phyloP scores from a whole-genome alignment of 2,329 filamentous ascomycete species.

The Ilyonectria mors-panacis region DNA sequence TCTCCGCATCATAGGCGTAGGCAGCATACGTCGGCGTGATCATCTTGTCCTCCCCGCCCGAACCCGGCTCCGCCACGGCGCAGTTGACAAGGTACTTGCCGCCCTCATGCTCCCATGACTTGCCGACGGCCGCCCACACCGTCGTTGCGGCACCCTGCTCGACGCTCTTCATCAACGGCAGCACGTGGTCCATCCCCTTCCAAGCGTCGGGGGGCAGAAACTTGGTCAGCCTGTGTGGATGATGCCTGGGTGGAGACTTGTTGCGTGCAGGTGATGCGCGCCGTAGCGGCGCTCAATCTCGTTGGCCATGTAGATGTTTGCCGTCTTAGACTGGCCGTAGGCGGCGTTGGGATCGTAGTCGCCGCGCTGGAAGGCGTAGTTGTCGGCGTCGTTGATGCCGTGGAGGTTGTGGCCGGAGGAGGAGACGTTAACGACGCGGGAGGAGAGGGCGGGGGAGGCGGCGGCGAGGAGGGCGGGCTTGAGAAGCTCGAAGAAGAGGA shows the following conservation, averaged over 20 bases:
- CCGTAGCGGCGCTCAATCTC: conserved; percentile 10
- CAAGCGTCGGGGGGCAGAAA: not conserved
- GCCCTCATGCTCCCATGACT: conserved; percentile 19
- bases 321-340: conserved; percentile 65
- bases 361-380: conserved; percentile 34
- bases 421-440: conserved; percentile 18
- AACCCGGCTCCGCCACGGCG: not conserved
- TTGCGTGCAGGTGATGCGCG: conserved; percentile 53
- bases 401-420: not conserved
- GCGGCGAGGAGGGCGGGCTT: conserved; percentile 16
- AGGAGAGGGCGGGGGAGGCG: not conserved
- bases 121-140: conserved; percentile 17
- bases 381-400: conserved; percentile 12
- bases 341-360: conserved; percentile 49
- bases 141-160: conserved; percentile 23
- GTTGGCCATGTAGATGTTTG: conserved; percentile 62
- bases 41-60: not conserved
- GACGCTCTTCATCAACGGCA: conserved; percentile 1
- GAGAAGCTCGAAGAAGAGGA: conserved; percentile 30
- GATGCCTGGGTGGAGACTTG: conserved; percentile 35
- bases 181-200: not conserved
- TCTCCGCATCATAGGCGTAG: not conserved
- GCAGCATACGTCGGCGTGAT: not conserved
- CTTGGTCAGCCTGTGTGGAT: conserved; percentile 49
- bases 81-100: conserved; percentile 18